Evolutionary conservation across 768 basidiomycete species (phyloP).

Genomic region (Hericium coralloides): DNA sequence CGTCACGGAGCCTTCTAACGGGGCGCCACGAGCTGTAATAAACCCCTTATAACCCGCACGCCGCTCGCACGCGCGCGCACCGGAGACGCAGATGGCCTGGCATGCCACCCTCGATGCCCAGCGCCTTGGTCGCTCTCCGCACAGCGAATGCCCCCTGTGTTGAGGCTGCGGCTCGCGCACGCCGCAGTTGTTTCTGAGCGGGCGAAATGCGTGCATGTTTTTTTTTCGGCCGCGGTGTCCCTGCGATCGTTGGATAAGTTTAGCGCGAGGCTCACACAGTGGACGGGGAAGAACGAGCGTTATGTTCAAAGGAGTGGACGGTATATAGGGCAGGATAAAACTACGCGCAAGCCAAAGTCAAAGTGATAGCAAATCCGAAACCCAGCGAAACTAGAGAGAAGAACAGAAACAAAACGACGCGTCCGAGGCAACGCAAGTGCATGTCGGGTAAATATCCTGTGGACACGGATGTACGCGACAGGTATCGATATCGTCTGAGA

Average conservation of each 20-base stretch:
- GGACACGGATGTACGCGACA: not conserved
- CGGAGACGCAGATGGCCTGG: conserved; percentile 14
- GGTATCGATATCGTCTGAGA: not conserved
- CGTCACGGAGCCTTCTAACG: no score
- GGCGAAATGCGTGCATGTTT: conserved; percentile 2
- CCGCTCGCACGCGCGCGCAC: not conserved
- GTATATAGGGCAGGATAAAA: conserved; percentile 7
- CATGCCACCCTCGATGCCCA: conserved; percentile 6
- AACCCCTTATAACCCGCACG: not conserved
- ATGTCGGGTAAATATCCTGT: not conserved
- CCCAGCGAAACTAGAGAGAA: not conserved
- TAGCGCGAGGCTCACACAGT: no score
- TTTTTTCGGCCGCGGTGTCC: not conserved
- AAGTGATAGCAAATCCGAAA: not conserved
- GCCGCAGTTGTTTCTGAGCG: conserved; percentile 9
- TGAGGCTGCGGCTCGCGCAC: conserved; percentile 6
- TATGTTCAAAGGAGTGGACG: conserved; percentile 6
- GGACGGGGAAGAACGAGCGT: no score
- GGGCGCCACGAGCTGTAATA: not conserved
- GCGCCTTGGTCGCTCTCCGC: conserved; percentile 11
- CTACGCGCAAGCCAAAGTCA: not conserved
- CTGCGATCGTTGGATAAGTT: not conserved
- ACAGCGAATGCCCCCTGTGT: conserved; percentile 8
- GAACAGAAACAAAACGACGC: not conserved
- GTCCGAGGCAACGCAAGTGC: not conserved